These are phyloP conservation scores for Wickerhamomyces bisporus DNA, from an alignment of 805 yeast species.

Conservation along the genomic window DNA sequence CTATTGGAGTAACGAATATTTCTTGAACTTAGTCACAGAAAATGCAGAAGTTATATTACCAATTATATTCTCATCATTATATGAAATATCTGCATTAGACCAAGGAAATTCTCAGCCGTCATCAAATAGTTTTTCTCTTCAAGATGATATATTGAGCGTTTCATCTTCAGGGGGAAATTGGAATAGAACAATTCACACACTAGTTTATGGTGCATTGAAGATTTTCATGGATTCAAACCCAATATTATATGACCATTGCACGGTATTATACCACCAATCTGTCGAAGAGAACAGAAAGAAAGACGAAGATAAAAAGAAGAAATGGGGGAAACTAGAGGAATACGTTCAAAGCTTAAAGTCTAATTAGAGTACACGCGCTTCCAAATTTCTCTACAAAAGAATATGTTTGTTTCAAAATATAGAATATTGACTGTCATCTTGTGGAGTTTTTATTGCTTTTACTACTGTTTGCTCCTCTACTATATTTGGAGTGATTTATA, in stretches of 20 bases:
- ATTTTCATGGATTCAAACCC: conserved; percentile 91
- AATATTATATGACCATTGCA: conserved; percentile 85
- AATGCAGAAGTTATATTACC: conserved; percentile 91
- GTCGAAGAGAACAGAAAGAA: conserved; percentile 67
- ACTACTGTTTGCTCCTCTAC: too few relatives aligned
- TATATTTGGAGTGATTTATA: too few relatives aligned
- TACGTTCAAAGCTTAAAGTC: conserved; percentile 35
- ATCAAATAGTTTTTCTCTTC: conserved; percentile 10
- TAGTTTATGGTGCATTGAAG: conserved; percentile 87
- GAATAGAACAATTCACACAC: conserved; percentile 89
- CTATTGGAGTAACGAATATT: conserved; percentile 93
- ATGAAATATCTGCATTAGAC: conserved; percentile 58
- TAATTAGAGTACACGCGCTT: too few relatives aligned
- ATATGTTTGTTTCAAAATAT: too few relatives aligned
- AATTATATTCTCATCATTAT: conserved; percentile 82
- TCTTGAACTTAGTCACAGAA: conserved; percentile 84
- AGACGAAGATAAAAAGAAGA: conserved; percentile 55
- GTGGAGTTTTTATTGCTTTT: too few relatives aligned
- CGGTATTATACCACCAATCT: conserved; percentile 77
- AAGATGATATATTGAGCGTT: conserved; percentile 13
- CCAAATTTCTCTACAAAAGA: too few relatives aligned
- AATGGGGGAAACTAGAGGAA: conserved; percentile 66
- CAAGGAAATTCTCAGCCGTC: conserved; percentile 24
- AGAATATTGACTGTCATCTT: too few relatives aligned
- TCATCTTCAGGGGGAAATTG: conserved; percentile 61